These are phyloP conservation scores for Penicillium lividum DNA, from an alignment of 495 filamentous ascomycete genomes.

Conservation along the genomic window DNA sequence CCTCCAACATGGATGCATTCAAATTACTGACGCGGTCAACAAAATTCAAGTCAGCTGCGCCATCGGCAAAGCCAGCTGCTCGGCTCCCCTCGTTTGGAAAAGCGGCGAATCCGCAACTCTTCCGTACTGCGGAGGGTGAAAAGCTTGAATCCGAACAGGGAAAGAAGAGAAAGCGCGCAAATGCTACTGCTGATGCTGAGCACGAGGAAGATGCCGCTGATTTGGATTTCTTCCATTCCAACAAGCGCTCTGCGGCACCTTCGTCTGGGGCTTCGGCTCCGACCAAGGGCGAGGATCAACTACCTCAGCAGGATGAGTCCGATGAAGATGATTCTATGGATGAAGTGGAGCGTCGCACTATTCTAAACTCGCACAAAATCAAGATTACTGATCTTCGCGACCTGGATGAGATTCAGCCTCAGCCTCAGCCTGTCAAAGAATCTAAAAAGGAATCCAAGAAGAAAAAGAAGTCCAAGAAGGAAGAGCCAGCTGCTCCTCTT, in stretches of 20 bases:
- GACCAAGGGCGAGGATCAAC: constrained; percentile 20
- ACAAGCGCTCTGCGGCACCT: constrained; percentile 25
- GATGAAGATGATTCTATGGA: constrained; percentile 40
- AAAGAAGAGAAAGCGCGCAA: constrained; percentile 44
- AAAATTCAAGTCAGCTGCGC: constrained; percentile 39
- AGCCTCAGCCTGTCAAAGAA: constrained; percentile 45
- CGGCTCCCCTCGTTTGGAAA: constrained; percentile 52
- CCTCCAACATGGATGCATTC: constrained; percentile 53
- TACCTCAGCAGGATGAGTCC: constrained; percentile 22
- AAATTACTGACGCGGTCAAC: constrained; percentile 55
- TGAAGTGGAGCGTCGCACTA: constrained; percentile 68
- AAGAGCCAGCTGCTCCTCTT: constrained; percentile 39
- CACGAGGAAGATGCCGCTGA: constrained; percentile 30
- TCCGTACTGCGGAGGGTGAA: constrained; percentile 42
- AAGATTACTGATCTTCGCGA: constrained; percentile 75
- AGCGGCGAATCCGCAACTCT: constrained; percentile 55
- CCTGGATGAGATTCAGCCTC: constrained; percentile 37
- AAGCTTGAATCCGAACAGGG: constrained; percentile 35
- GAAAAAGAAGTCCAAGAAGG: constrained; percentile 52
- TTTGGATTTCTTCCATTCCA: constrained; percentile 43
- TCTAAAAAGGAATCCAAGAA: constrained; percentile 54
- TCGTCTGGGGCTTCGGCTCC: constrained; percentile 19
- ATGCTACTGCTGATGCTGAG: constrained; percentile 20
- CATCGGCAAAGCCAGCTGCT: constrained; percentile 24
- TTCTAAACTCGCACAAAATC: constrained; percentile 81